phyloP scores from a whole-genome alignment of 1,284 basidiomycete species.

The Trichosporon sp. region DNA sequence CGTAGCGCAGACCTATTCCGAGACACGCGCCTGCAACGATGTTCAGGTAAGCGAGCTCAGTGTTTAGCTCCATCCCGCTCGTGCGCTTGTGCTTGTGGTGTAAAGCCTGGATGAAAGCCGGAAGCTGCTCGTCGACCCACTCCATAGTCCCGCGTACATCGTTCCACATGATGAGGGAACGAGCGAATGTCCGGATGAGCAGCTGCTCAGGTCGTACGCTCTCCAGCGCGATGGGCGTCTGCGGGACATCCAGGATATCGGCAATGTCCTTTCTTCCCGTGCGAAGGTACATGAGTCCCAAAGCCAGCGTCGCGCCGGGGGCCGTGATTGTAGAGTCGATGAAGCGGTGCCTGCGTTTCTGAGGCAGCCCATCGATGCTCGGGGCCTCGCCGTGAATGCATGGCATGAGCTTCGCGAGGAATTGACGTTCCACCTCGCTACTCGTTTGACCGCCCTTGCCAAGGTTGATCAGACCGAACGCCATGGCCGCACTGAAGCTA shows the following conservation, averaged over 20 bases:
- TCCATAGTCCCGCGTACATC: constrained; percentile 62
- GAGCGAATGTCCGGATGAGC: constrained; percentile 69
- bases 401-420: constrained; percentile 61
- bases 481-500: constrained; percentile 77
- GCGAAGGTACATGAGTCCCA: constrained; percentile 87
- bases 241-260: constrained; percentile 74
- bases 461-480: constrained; percentile 94
- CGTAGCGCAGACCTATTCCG: constrained; percentile 84
- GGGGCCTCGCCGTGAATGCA: constrained; percentile 64
- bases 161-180: constrained; percentile 84
- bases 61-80: constrained; percentile 57
- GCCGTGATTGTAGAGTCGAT: constrained; percentile 84
- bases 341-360: constrained; percentile 4
- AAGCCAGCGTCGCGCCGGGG: constrained; percentile 79
- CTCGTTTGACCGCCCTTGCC: constrained; percentile 64
- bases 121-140: constrained; percentile 75
- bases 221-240: constrained; percentile 70
- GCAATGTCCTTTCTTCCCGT: constrained; percentile 79
- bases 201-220: constrained; percentile 82
- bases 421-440: constrained; percentile 59
- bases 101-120: constrained; percentile 60
- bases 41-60: constrained; percentile 81
- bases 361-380: constrained; percentile 10
- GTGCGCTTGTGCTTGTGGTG: constrained; percentile 52
- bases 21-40: constrained; percentile 87